Evolutionary conservation across 441 rosid species (phyloP).

Genomic region (Daphne laureola): DNA sequence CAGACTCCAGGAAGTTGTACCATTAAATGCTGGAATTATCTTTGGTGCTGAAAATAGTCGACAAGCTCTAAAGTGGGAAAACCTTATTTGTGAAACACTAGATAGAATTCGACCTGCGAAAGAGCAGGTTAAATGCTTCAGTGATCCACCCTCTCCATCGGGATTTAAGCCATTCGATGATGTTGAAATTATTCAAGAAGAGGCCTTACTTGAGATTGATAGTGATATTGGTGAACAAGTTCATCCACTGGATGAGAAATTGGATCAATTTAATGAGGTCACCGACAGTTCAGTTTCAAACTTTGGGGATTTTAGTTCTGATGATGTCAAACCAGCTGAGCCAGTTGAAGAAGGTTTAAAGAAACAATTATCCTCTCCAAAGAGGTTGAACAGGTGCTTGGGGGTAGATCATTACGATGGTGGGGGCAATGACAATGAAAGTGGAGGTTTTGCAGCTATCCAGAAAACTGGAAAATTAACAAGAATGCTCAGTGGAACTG

Average conservation of each 20-base stretch:
- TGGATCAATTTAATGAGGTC: constrained; percentile 20
- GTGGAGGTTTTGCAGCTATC: constrained; percentile 15
- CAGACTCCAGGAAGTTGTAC: constrained; percentile 92
- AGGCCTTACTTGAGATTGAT: constrained; percentile 59
- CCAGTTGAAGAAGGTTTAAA: constrained; percentile 32
- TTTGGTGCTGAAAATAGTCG: constrained; percentile 90
- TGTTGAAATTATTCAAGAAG: constrained; percentile 64
- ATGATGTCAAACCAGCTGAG: constrained; percentile 20
- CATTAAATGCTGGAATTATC: constrained; percentile 87
- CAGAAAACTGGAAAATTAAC: constrained; percentile 32
- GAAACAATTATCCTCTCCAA: constrained; percentile 51
- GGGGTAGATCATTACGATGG: constrained; percentile 24
- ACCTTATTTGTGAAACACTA: constrained; percentile 60
- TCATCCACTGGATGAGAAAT: constrained; percentile 66
- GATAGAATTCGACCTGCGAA: constrained; percentile 44
- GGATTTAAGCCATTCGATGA: constrained; percentile 69
- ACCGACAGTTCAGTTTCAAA: constrained; percentile 16
- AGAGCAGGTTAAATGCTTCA: constrained; percentile 52
- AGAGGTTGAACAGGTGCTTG: constrained; percentile 56
- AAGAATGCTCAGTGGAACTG: constrained; percentile 63
- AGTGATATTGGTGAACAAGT: constrained; percentile 72
- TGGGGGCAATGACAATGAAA: constrained; percentile 4
- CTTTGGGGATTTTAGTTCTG: constrained; percentile 17
- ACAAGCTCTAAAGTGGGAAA: constrained; percentile 80
- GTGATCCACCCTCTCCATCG: constrained; percentile 95